Conservation (phyloP, 2,329 filamentous ascomycete genomes). For the Arthroderma sp. region DNA sequence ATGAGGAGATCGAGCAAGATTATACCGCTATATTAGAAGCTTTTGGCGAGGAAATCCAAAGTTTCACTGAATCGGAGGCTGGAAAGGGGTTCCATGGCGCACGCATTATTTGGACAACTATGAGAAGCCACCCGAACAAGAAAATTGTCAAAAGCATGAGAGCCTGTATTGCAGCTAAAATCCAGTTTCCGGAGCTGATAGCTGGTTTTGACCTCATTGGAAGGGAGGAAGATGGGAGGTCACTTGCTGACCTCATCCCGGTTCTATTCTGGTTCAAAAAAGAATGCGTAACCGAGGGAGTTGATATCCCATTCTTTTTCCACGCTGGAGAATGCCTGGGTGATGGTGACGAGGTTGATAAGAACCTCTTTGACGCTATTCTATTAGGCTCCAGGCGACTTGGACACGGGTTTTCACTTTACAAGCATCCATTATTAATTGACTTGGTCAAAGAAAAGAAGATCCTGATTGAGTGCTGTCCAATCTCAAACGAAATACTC, state of each 20-base stretch:
- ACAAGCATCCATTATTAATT: slow-evolving; percentile 79
- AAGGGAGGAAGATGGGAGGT: slow-evolving; percentile 66
- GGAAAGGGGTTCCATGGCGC: slow-evolving; percentile 72
- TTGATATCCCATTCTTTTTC: slow-evolving; percentile 89
- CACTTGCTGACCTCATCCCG: slow-evolving; percentile 63
- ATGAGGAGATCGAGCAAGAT: slow-evolving; percentile 53
- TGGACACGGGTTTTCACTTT: slow-evolving; percentile 76
- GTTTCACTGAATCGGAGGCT: slow-evolving; percentile 57
- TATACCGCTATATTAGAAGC: slow-evolving; percentile 58
- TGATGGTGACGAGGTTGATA: slow-evolving; percentile 60
- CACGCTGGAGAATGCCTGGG: slow-evolving; percentile 84
- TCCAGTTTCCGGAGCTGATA: slow-evolving; percentile 22
- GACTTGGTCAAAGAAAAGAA: slow-evolving; percentile 80
- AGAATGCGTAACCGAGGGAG: slow-evolving; percentile 59
- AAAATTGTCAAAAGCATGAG: slow-evolving; percentile 70
- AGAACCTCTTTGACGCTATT: slow-evolving; percentile 81
- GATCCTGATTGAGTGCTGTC: slow-evolving; percentile 80
- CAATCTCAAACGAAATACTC: slow-evolving; percentile 79
- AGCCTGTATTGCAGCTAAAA: slow-evolving; percentile 69
- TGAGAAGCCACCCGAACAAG: slow-evolving; percentile 52
- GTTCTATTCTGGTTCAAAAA: slow-evolving; percentile 91
- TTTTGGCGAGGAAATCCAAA: slow-evolving; percentile 64
- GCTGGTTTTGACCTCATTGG: slow-evolving; percentile 77
- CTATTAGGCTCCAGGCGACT: slow-evolving; percentile 78
- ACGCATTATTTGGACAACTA: slow-evolving; percentile 69